Evolutionary conservation across 2,329 filamentous ascomycete species (phyloP), one percentile per base, ranked within the genome.

Genomic region (Aureobasidium namibiae): DNA sequence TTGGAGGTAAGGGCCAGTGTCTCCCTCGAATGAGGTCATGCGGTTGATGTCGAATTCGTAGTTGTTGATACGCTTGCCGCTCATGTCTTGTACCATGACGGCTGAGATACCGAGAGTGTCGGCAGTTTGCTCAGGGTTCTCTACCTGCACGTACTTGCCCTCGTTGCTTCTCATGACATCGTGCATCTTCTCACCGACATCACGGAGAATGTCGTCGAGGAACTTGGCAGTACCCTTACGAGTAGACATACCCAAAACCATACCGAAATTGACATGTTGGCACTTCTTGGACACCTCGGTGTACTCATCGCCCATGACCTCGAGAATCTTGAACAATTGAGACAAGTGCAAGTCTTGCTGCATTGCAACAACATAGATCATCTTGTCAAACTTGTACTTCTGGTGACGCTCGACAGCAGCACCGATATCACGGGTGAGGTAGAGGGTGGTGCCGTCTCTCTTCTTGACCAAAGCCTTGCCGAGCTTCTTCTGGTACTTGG

Each of bases 21-120:
- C 89, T 42, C 89, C 89, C 74, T 94, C 89, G 65, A 92, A 92
- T 3, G 86, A 89, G 8, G 85, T 88, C 87, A 94, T 92, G 64
- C 83, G 81, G 61, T 90, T 84, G 79, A 91, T 85, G 75, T 92
- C 86, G 74, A 92, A 92, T 60, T 81, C 77, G 72, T 88, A 85
- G 67, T 82, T 81, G 73, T 85, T 84, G 69, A 85, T 77, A 87
- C 54, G 84, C 83, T 96, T 97, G 72, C 92, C 94, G 65, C 84
- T 88, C 90, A 97, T 96, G 70, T 97, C 94, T 75, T 97, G 92
- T 21, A 96, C 90, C 91, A 97, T 97, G 70, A 97, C 92, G 69
- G 89, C 88, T 64, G 88, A 92, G 70, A 97, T 96, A 63, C 92
- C 94, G 3, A 97, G 82, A 11, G 83, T 90, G 75, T 97, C 94